phyloP scores from a whole-genome alignment of 768 basidiomycete species.

The Lactarius indigo region DNA sequence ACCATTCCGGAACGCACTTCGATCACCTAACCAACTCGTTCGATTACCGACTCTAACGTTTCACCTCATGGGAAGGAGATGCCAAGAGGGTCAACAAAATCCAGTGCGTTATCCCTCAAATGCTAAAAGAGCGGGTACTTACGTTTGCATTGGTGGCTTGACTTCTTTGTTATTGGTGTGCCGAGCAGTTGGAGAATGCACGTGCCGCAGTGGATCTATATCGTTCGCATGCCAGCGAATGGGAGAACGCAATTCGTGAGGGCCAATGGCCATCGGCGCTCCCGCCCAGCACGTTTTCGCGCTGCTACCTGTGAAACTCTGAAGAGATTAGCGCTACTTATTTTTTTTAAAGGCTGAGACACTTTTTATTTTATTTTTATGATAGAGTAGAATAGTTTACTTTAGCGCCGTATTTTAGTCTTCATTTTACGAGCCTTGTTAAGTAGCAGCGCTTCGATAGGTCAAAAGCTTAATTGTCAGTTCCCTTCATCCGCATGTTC shows the following conservation, averaged over 20 bases:
- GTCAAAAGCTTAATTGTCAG: conserved; percentile 26
- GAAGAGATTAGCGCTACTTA: neutral
- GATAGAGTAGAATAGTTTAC: conserved; percentile 9
- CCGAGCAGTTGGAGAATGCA: conserved; percentile 68
- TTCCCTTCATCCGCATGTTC: neutral
- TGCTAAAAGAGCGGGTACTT: conserved; percentile 14
- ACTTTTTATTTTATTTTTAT: conserved; percentile 1
- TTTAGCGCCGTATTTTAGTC: conserved; percentile 11
- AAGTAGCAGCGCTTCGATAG: conserved; percentile 14
- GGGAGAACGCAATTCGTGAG: conserved; percentile 58
- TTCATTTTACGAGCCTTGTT: conserved; percentile 5
- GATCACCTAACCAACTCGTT: conserved; percentile 60
- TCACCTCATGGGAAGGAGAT: conserved; percentile 77
- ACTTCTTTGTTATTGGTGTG: conserved; percentile 12
- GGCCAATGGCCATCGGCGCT: conserved; percentile 74
- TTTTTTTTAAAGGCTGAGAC: neutral
- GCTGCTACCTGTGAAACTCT: conserved; percentile 58
- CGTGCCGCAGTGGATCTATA: conserved; percentile 53
- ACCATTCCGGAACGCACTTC: conserved; percentile 72
- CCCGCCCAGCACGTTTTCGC: conserved; percentile 75
- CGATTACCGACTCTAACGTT: conserved; percentile 78
- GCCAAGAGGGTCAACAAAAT: conserved; percentile 67
- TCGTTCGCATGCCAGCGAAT: conserved; percentile 55
- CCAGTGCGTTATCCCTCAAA: conserved; percentile 49
- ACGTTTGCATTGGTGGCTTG: neutral